A percentile compares a stretch with the other conserved stretches of the same genome.
phyloP scores from a whole-genome alignment of 352 stramenopile genomes.

The Thalassiosira sp. region DNA sequence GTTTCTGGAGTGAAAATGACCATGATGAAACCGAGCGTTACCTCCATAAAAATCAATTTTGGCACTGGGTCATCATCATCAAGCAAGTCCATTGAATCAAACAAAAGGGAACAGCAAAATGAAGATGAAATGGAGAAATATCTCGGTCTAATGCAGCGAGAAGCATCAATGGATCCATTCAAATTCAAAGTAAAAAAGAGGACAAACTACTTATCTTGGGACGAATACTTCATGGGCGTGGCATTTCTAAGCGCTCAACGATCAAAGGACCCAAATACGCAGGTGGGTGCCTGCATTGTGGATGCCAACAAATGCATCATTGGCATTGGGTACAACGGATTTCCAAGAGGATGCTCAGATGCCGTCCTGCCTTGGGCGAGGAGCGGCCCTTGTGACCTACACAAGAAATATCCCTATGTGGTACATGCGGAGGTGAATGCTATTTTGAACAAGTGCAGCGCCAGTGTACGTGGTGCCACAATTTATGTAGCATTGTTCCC shows the following conservation, averaged over 20 bases:
- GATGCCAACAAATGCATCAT: constrained; percentile 94
- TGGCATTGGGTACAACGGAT: constrained; percentile 98
- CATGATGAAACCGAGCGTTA: constrained; percentile 48
- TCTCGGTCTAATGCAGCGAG: constrained; percentile 53
- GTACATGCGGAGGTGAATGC: constrained; percentile 99
- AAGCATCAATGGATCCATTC: constrained; percentile 66
- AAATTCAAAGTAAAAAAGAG: constrained; percentile 33
- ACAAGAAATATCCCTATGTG: constrained; percentile 88
- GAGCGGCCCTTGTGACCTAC: constrained; percentile 31
- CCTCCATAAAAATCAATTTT: constrained; percentile 57
- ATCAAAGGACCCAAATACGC: constrained; percentile 98
- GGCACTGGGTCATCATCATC: background rate
- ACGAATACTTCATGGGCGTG: constrained; percentile 99
- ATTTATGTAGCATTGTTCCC: constrained; percentile 98
- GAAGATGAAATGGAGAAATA: constrained; percentile 49
- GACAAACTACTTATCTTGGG: constrained; percentile 92
- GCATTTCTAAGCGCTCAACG: constrained; percentile 97
- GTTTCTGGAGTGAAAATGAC: constrained; percentile 66
- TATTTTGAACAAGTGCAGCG: constrained; percentile 98
- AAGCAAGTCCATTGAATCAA: constrained; percentile 13
- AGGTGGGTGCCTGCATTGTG: constrained; percentile 97
- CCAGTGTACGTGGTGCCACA: constrained; percentile 90
- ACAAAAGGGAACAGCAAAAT: constrained; percentile 3
- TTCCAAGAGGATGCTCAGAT: constrained; percentile 85
- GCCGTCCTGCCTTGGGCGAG: constrained; percentile 77